Conservation (phyloP, 2,329 filamentous ascomycete species). For the Macrophomina tecta region DNA sequence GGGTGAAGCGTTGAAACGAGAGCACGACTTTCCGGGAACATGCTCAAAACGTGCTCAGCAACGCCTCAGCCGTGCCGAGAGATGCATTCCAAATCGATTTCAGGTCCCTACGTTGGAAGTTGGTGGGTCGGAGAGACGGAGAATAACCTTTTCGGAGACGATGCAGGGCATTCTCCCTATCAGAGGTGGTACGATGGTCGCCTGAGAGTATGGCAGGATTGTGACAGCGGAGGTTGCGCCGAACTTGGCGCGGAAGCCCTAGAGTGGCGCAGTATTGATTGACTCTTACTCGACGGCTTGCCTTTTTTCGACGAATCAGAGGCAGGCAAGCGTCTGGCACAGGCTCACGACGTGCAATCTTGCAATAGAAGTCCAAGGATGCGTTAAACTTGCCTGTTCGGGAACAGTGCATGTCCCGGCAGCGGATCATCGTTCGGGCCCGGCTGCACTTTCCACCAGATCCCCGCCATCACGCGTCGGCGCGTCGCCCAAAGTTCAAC, state of each 20-base stretch:
- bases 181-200: background rate
- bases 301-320: background rate
- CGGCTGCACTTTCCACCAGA: slow-evolving; percentile 8
- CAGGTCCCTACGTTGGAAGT: slow-evolving; percentile 18
- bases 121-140: background rate
- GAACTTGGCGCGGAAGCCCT: background rate
- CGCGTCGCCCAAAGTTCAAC: slow-evolving; percentile 22
- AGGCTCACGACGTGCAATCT: slow-evolving; percentile 13
- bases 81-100: slow-evolving; percentile 6
- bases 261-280: background rate
- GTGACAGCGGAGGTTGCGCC: slow-evolving; percentile 8
- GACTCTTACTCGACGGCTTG: background rate
- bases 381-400: background rate
- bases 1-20: background rate
- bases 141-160: background rate
- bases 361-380: slow-evolving; percentile 5
- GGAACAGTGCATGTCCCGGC: slow-evolving; percentile 2
- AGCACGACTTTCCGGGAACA: background rate
- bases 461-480: slow-evolving; percentile 8
- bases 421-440: slow-evolving; percentile 1
- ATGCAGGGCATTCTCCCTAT: slow-evolving; percentile 9
- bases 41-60: slow-evolving; percentile 2
- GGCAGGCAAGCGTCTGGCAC: background rate
- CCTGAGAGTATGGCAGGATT: background rate
- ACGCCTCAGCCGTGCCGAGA: background rate